A percentile compares a stretch with the other conserved stretches of the same genome.
These are phyloP conservation scores for Rhododendron ovatum DNA, from an alignment of 148 eudicot species.

Conservation along the genomic window DNA sequence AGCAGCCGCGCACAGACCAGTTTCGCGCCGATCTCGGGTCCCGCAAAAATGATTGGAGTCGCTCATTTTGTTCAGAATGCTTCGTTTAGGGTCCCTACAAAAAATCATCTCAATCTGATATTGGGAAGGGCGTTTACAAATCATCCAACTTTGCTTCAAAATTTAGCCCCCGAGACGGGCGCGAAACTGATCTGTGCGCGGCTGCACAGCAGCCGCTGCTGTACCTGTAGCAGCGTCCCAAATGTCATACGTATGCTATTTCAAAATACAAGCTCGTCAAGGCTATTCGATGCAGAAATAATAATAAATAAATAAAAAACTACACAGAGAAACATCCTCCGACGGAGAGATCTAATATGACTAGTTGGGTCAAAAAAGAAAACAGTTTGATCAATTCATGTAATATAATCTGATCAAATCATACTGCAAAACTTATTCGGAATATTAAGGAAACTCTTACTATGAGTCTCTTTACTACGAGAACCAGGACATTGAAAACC, in stretches of 20 bases:
- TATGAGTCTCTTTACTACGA: background rate
- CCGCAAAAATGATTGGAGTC: too few relatives aligned
- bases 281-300: background rate
- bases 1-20: too few relatives aligned
- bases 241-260: background rate
- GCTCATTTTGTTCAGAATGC: too few relatives aligned
- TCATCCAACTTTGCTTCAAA: too few relatives aligned
- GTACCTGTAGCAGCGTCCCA: background rate
- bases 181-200: too few relatives aligned
- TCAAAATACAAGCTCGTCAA: background rate
- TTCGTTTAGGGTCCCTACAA: too few relatives aligned
- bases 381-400: background rate
- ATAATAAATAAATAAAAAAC: background rate
- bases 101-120: too few relatives aligned
- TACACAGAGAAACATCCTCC: background rate
- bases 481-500: background rate
- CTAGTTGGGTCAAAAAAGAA: background rate
- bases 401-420: background rate
- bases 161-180: too few relatives aligned
- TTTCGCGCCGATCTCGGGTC: too few relatives aligned
- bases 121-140: too few relatives aligned
- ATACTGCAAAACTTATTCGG: background rate
- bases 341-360: background rate
- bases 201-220: too few relatives aligned
- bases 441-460: background rate